Conservation (phyloP, 768 basidiomycete genomes). For the Mycena amicta region DNA sequence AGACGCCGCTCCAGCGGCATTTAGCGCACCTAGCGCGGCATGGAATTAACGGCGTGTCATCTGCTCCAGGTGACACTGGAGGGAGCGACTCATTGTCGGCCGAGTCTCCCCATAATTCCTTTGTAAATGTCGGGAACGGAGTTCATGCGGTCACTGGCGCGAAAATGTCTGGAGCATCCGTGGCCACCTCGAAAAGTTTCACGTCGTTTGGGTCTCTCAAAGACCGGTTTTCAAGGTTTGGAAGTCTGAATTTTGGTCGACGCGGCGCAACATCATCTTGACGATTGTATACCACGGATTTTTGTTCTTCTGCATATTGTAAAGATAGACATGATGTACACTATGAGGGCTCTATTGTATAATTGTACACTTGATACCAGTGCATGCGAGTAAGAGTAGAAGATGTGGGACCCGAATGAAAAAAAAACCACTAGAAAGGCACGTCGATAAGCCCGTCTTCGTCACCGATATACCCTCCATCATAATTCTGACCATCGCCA, state of each 20-base stretch:
- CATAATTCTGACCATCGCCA: conserved; percentile 3
- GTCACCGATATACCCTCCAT: too few relatives aligned
- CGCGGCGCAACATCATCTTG: conserved; percentile 31
- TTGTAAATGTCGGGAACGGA: conserved; percentile 69
- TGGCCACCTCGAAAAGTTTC: conserved; percentile 62
- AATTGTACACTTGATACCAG: neutral
- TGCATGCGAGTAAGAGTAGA: neutral
- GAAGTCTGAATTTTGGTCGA: conserved; percentile 71
- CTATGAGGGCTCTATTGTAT: conserved; percentile 12
- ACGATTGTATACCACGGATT: conserved; percentile 3
- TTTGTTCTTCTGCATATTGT: conserved; percentile 3
- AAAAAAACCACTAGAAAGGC: conserved; percentile 2
- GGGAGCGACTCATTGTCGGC: conserved; percentile 62
- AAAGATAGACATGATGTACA: neutral
- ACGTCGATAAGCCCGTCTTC: conserved; percentile 12
- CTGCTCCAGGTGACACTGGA: conserved; percentile 67
- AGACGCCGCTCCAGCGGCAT: conserved; percentile 78
- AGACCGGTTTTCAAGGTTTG: conserved; percentile 76
- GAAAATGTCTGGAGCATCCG: conserved; percentile 57
- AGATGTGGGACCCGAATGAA: neutral
- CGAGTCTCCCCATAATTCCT: conserved; percentile 74
- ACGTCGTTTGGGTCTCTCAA: conserved; percentile 64
- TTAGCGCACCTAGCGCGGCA: conserved; percentile 81
- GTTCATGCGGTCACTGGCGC: conserved; percentile 41
- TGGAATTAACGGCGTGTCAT: conserved; percentile 81